Evolutionary conservation across 2,329 filamentous ascomycete species (phyloP).

Genomic region (Calycina herbarum): DNA sequence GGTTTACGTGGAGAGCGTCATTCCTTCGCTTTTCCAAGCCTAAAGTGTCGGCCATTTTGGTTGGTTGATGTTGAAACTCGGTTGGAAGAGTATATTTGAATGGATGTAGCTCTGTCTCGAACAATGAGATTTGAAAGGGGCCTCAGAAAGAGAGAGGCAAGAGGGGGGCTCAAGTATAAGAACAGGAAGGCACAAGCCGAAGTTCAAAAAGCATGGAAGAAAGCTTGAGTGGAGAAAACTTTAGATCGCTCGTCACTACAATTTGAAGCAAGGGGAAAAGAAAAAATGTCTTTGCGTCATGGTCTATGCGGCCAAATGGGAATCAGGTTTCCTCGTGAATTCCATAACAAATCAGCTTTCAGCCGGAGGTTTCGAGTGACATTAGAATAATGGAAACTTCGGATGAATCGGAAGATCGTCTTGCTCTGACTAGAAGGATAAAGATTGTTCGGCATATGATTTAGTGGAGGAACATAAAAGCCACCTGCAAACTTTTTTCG

Average conservation of each 20-base stretch:
- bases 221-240: neutral
- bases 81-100: neutral
- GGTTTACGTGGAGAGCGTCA: constrained; percentile 27
- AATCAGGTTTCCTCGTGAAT: neutral
- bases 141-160: neutral
- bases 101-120: neutral
- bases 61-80: neutral
- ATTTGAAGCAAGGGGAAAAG: neutral
- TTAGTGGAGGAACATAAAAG: no score
- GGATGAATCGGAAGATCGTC: neutral
- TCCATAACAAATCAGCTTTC: neutral
- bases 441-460: no score
- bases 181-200: neutral
- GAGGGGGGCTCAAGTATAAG: neutral
- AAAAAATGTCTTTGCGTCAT: neutral
- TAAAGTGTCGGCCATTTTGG: neutral
- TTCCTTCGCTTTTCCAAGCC: constrained; percentile 17
- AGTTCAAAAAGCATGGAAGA: neutral
- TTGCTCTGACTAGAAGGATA: neutral
- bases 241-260: neutral
- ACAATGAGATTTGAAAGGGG: neutral
- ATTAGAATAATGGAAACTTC: neutral
- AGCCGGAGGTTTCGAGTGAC: neutral
- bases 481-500: neutral
- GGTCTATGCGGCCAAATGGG: neutral